These are phyloP conservation scores for Emmonsia crescens DNA, from an alignment of 2,329 filamentous ascomycete species.

Conservation along the genomic window DNA sequence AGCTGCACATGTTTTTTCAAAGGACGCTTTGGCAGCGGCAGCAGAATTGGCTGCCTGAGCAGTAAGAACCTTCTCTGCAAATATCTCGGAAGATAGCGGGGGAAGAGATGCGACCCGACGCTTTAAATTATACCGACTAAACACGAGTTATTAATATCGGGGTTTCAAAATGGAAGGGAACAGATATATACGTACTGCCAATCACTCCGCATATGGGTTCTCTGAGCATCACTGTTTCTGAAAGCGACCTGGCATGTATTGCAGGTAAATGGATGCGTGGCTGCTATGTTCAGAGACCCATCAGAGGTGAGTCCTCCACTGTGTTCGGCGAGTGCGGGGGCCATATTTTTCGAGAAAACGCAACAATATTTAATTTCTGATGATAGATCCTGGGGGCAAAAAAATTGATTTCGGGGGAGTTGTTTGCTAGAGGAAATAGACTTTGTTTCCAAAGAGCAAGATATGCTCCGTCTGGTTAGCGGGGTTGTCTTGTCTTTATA, in stretches of 20 bases:
- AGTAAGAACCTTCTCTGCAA: constrained; percentile 89
- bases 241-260: constrained; percentile 98
- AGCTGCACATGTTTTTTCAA: constrained; percentile 68
- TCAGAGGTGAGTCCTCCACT: constrained; percentile 10
- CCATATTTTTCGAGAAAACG: constrained; percentile 4
- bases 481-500: neutral
- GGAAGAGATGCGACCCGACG: constrained; percentile 46
- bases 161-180: neutral
- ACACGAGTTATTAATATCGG: constrained; percentile 11
- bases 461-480: neutral
- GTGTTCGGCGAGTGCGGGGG: neutral
- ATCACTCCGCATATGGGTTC: constrained; percentile 94
- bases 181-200: constrained; percentile 64
- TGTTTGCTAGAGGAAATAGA: neutral
- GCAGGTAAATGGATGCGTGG: constrained; percentile 86
- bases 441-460: neutral
- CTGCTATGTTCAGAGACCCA: constrained; percentile 19
- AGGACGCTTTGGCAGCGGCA: constrained; percentile 77
- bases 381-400: neutral
- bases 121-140: constrained; percentile 86
- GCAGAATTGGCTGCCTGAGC: constrained; percentile 76
- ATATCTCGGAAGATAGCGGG: constrained; percentile 88
- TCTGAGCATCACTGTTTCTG: constrained; percentile 82
- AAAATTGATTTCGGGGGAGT: neutral
- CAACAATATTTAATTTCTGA: neutral